These are phyloP conservation scores for Candida bentonensis DNA, from an alignment of 805 yeast genomes.

Conservation along the genomic window DNA sequence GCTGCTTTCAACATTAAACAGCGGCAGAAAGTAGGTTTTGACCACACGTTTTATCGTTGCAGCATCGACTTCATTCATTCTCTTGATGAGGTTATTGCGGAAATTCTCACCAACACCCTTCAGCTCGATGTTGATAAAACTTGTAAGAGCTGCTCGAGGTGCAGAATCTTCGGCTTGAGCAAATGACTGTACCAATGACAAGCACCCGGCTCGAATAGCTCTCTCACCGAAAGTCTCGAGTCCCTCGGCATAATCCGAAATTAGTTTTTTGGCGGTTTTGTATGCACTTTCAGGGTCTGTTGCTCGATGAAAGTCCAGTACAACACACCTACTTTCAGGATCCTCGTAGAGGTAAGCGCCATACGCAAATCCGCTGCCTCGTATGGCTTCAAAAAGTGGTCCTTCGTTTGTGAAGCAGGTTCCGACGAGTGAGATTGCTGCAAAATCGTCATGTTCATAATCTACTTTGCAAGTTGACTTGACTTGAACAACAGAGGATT, in stretches of 20 bases:
- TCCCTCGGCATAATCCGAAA: constrained; percentile 47
- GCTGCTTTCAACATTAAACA: constrained; percentile 46
- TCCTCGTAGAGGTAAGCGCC: constrained; percentile 56
- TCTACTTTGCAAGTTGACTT: constrained; percentile 46
- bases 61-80: constrained; percentile 34
- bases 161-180: constrained; percentile 58
- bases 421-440: constrained; percentile 56
- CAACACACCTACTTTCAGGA: constrained; percentile 52
- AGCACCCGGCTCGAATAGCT: constrained; percentile 57
- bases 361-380: constrained; percentile 91
- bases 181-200: constrained; percentile 56
- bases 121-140: constrained; percentile 52
- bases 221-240: constrained; percentile 37
- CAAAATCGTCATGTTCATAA: constrained; percentile 44
- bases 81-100: constrained; percentile 36
- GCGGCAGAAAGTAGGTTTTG: constrained; percentile 44
- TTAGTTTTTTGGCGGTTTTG: constrained; percentile 49
- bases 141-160: constrained; percentile 49
- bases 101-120: constrained; percentile 60
- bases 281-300: constrained; percentile 61
- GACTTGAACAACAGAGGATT: constrained; percentile 55
- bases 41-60: constrained; percentile 34
- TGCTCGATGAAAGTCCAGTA: constrained; percentile 63
- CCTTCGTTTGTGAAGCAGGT: constrained; percentile 85
- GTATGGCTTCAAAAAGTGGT: constrained; percentile 90